Conservation (phyloP, 164 flowering plant genomes). For the Berberis vulgaris region DNA sequence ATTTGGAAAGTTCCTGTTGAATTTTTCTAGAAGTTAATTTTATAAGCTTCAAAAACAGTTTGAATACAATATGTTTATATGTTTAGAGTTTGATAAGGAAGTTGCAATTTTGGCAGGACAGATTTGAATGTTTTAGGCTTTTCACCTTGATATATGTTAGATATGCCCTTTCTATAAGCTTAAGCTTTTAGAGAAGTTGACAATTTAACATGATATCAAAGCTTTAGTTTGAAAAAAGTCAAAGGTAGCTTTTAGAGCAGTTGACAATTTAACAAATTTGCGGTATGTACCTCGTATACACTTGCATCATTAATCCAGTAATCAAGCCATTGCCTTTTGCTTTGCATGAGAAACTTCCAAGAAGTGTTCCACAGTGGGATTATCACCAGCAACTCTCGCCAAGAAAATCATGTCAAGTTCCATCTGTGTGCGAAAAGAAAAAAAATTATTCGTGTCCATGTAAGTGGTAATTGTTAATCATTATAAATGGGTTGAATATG, state of each 20-base stretch:
- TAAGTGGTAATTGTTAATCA: not conserved
- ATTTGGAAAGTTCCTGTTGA: slow-evolving; percentile 85
- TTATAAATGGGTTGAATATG: not conserved
- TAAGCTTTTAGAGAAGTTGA: no score
- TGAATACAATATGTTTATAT: slow-evolving; percentile 55
- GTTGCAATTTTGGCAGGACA: slow-evolving; percentile 76
- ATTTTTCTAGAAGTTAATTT: not conserved
- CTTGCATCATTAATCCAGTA: slow-evolving; percentile 47
- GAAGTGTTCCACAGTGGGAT: slow-evolving; percentile 24
- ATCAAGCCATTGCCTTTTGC: slow-evolving; percentile 72
- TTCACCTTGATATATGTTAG: not conserved
- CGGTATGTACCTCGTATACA: slow-evolving; percentile 24
- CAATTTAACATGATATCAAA: no score
- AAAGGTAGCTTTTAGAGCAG: no score
- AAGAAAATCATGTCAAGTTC: slow-evolving; percentile 74
- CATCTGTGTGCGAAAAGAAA: slow-evolving; percentile 43
- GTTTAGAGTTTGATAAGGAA: slow-evolving; percentile 63
- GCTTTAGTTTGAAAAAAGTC: no score
- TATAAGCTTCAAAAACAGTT: not conserved
- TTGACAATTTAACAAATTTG: not conserved
- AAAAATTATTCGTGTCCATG: not conserved
- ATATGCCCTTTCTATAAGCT: no score
- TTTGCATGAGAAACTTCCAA: slow-evolving; percentile 47
- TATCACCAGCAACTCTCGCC: slow-evolving; percentile 48
- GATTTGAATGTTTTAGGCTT: slow-evolving; percentile 54